phyloP scores from a whole-genome alignment of 371 early-diverging fungal genomes.

The Sanchytrium tribonematis region DNA sequence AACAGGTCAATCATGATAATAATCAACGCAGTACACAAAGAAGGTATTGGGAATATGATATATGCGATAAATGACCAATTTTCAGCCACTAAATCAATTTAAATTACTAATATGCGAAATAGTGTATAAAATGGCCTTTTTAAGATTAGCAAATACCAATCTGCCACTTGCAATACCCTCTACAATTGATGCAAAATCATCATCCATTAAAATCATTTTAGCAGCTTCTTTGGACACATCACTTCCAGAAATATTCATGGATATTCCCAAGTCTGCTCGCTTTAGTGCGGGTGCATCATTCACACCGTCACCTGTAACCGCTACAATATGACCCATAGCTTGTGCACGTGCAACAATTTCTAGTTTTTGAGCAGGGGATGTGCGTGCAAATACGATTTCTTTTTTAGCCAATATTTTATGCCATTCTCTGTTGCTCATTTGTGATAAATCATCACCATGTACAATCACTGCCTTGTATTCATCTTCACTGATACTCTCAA shows the following conservation, averaged over 20 bases:
- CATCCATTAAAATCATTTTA: constrained; percentile 75
- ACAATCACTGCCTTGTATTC: constrained; percentile 49
- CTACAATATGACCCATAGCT: constrained; percentile 65
- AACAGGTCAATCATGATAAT: too few relatives aligned
- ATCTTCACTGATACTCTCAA: too few relatives aligned
- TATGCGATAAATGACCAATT: too few relatives aligned
- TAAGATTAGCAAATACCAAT: constrained; percentile 68
- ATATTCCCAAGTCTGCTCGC: constrained; percentile 81
- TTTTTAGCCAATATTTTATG: constrained; percentile 62
- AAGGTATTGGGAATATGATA: too few relatives aligned
- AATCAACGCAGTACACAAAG: too few relatives aligned
- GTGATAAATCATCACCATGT: constrained; percentile 46
- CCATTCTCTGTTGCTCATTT: constrained; percentile 39
- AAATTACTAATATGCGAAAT: too few relatives aligned
- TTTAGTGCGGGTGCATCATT: constrained; percentile 90
- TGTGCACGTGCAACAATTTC: constrained; percentile 54
- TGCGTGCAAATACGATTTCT: too few relatives aligned
- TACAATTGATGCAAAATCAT: constrained; percentile 14
- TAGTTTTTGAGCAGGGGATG: too few relatives aligned
- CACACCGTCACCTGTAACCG: constrained; percentile 12
- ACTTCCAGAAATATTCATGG: constrained; percentile 88
- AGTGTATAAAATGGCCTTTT: too few relatives aligned
- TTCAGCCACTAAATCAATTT: too few relatives aligned
- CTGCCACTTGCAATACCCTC: constrained; percentile 78
- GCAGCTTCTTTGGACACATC: constrained; percentile 88